Base-by-base conservation (phyloP, 306 rosid genomes). In the Cicer arietinum region DNA sequence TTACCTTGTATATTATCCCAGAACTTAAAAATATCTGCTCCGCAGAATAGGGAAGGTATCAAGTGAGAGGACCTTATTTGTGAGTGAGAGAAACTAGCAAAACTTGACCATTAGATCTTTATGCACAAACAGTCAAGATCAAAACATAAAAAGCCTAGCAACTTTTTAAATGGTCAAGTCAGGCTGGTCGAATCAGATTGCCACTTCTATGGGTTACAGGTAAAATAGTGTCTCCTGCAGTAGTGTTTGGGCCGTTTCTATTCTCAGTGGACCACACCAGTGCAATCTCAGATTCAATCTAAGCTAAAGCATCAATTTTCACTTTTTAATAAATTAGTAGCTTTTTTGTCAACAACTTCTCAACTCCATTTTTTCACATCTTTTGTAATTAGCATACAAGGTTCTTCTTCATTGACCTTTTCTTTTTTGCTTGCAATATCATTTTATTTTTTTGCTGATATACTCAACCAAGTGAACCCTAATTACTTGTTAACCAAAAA, bases 261-360 rank as follows among this genome's bases (percentile, higher is more conserved):
- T 45, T 30, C 35, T 30, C 35, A 30, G 35, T 30, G 35, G 5
- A 30, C 35, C 50, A 45, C 3, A 13, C 43, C 57, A n/a, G 5
- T 25, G 35, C 60, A 10, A 6, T 37, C 48, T 14, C 35, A n/a
- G 61, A 48, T 45, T 69, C 60, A 13, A 69, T 71, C 44, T n/a
- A 16, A 54, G 76, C 67, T 43, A 16, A 54, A 65, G 76, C 54
- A 20, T 18, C 9, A 7, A 17, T 56, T 48, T 71, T 14, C 6
- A 11, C 22, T 54, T 41, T 54, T 64, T 71, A 30, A 30, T 30
- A 30, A 30, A 30, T 30, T 30, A 30, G 35, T 30, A 30, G 35
- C 35, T 30, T 30, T 30, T 30, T 30, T 30, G 5, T 30, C 35
- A 3, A 30, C 35, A 30, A 30, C 35, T 30, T 30, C 5, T 30